Base-by-base conservation (phyloP, 1,284 basidiomycete genomes). In the Trichosporon faecale region DNA sequence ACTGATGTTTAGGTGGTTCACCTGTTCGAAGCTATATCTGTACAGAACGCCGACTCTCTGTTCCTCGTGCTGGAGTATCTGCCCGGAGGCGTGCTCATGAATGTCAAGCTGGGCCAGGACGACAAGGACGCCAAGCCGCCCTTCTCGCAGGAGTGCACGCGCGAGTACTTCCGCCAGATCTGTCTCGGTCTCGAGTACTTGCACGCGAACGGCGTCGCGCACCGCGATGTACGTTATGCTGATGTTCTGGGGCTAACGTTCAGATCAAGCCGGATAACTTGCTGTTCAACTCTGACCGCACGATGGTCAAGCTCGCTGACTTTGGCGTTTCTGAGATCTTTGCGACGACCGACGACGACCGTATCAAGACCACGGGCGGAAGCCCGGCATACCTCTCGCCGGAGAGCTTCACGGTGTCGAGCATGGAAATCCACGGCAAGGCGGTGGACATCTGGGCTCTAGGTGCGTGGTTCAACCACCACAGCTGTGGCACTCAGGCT, bases 291-390 rank as follows among this genome's bases (percentile, higher is more conserved):
- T 79, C 80, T n/a, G 83, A 86, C 70, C 76, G 79, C n/a, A 76
- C 80, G 65, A 78, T 79, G 11, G 86, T 86, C 79, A 88, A 88
- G 76, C 81, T 88, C 64, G 87, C 85, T 74, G 86, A 88, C 73
- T 88, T 88, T 77, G 87, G 87, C 33, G 86, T 88, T 0, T 86
- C 85, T 1, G 86, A 88, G 68, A 86, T 88, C 82, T 87, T 87
- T 68, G 73, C 76, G 8, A 79, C 80, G 29, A 76, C 78, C 0
- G 83, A 82, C 14, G 85, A 86, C 68, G 85, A 86, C 74, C 75
- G 76, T 40, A 79, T 85, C 72, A 80, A 80, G 69, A 81, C 85
- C 67, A 80, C 81, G 23, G 85, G 82, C 0, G 87, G 87, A 0
- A 86, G 84, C 76, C 87, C 87, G 0, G 87, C 87, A 0, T 88